These are phyloP conservation scores for Metrosideros polymorpha DNA, from an alignment of 441 rosid species.

Conservation along the genomic window DNA sequence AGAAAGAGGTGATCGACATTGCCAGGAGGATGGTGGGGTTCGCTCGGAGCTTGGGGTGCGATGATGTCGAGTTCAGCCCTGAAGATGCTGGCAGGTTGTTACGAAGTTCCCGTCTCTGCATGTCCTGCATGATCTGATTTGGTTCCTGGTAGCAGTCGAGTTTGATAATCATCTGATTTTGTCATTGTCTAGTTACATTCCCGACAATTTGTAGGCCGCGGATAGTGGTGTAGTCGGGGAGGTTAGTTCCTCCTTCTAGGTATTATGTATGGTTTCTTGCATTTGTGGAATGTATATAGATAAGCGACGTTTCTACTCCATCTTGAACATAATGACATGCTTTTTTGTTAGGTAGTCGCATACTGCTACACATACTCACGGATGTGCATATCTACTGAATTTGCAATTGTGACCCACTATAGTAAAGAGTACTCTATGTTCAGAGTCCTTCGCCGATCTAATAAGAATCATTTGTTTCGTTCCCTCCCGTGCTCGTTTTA, in stretches of 20 bases:
- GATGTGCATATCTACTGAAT: not conserved
- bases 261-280: not conserved
- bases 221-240: not conserved
- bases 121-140: not conserved
- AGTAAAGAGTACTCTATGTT: not conserved
- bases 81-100: constrained; percentile 87
- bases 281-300: not conserved
- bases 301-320: not conserved
- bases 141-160: not conserved
- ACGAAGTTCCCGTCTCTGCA: not conserved
- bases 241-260: not conserved
- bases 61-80: constrained; percentile 85
- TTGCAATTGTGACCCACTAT: not conserved
- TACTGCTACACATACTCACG: not conserved
- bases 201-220: not conserved
- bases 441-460: not conserved
- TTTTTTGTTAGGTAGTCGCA: not conserved
- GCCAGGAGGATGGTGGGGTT: constrained; percentile 59
- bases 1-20: constrained; percentile 58
- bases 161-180: not conserved
- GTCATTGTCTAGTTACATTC: not conserved
- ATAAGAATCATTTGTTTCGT: not conserved
- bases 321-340: not conserved
- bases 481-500: not conserved
- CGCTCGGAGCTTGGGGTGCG: constrained; percentile 72